phyloP scores from a whole-genome alignment of 108 stramenopile species.

The Schizochytrium sp. region DNA sequence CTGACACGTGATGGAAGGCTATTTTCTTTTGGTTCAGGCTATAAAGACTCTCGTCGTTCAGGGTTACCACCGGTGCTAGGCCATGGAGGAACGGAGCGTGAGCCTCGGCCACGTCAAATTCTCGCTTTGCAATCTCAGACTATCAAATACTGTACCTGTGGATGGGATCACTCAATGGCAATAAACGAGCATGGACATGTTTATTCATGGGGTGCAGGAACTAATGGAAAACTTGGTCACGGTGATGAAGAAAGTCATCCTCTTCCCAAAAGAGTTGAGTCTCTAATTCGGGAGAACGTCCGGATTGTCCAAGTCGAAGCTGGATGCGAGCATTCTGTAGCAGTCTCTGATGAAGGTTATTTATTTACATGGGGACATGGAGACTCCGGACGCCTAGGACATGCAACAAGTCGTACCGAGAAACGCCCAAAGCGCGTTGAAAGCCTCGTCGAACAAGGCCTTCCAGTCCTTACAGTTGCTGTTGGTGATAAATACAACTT shows the following conservation, averaged over 20 bases:
- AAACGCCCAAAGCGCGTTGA: constrained; percentile 54
- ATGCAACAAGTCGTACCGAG: constrained; percentile 61
- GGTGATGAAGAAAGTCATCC: constrained; percentile 62
- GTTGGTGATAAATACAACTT: constrained; percentile 60
- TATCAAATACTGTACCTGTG: constrained; percentile 71
- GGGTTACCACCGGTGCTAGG: constrained; percentile 48
- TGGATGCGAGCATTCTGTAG: constrained; percentile 75
- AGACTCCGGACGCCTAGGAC: constrained; percentile 72
- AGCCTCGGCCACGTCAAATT: constrained; percentile 53
- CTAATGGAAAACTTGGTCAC: constrained; percentile 74
- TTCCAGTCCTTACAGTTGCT: constrained; percentile 50
- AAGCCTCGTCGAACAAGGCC: constrained; percentile 38
- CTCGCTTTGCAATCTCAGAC: constrained; percentile 22
- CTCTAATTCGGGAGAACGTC: background rate
- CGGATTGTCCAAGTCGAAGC: constrained; percentile 68
- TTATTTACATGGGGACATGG: constrained; percentile 64
- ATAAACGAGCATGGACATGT: constrained; percentile 69
- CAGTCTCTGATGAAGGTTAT: constrained; percentile 69
- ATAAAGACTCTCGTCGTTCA: constrained; percentile 57
- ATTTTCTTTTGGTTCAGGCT: constrained; percentile 56
- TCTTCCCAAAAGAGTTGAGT: background rate
- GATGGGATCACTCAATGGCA: constrained; percentile 73
- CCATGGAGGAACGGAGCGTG: constrained; percentile 59
- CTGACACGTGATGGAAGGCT: constrained; percentile 28
- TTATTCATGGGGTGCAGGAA: constrained; percentile 62